Conservation (phyloP, 805 yeast species). For the Teunomyces panamensis region DNA sequence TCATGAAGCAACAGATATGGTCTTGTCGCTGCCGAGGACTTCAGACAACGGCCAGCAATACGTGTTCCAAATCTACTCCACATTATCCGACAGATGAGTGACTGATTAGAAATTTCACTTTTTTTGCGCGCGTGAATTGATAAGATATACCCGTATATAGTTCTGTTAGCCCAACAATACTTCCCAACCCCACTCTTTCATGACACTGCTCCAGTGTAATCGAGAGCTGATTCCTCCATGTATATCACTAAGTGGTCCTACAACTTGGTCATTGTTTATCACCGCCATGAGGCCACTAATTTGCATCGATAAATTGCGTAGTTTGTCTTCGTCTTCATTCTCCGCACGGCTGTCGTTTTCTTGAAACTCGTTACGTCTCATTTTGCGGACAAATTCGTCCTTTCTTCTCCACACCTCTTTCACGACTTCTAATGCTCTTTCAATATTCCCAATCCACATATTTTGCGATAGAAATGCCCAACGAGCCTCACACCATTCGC, state of each 20-base stretch:
- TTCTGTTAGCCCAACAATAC: conserved; percentile 48
- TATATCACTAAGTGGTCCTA: conserved; percentile 29
- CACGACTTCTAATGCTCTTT: conserved; percentile 63
- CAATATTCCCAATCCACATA: conserved; percentile 66
- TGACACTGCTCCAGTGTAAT: conserved; percentile 66
- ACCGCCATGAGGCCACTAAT: conserved; percentile 42
- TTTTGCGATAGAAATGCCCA: conserved; percentile 54
- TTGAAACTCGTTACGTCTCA: conserved; percentile 16
- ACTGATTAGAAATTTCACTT: background rate
- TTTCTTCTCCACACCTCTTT: conserved; percentile 70
- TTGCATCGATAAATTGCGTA: conserved; percentile 26
- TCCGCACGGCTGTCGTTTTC: conserved; percentile 10
- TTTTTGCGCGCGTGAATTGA: background rate
- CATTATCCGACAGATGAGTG: background rate
- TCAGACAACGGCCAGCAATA: background rate
- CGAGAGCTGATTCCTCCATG: conserved; percentile 44
- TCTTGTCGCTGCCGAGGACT: background rate
- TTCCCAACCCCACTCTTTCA: conserved; percentile 80
- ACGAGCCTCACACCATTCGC: conserved; percentile 58
- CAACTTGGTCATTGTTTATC: conserved; percentile 26
- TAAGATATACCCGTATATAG: conserved; percentile 15
- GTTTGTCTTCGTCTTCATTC: conserved; percentile 1
- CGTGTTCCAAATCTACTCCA: background rate
- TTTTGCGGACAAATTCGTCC: conserved; percentile 37
- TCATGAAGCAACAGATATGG: conserved; percentile 3